Evolutionary conservation across 164 flowering plant species (phyloP).

Genomic region (Cinnamomum micranthum): DNA sequence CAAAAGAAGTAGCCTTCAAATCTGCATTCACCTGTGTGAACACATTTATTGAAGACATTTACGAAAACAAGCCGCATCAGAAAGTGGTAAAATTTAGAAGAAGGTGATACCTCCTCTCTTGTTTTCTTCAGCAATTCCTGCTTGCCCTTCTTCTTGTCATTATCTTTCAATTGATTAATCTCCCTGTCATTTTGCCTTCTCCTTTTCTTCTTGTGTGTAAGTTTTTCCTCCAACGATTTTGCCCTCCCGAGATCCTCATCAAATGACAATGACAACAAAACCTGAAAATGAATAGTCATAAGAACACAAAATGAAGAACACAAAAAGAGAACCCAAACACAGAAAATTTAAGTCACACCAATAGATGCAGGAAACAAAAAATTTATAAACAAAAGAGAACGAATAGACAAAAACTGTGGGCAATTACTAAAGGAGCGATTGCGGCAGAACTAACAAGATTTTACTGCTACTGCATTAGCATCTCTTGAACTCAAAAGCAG

Average conservation of each 20-base stretch:
- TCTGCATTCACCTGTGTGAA: slow-evolving; percentile 71
- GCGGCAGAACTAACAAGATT: background rate
- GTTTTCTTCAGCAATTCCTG: slow-evolving; percentile 54
- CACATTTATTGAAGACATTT: background rate
- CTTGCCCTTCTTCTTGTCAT: slow-evolving; percentile 58
- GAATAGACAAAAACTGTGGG: background rate
- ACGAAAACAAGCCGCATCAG: slow-evolving; percentile 3
- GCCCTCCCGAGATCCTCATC: slow-evolving; percentile 77
- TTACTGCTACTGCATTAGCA: no score
- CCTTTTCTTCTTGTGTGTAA: slow-evolving; percentile 35
- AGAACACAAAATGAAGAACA: background rate
- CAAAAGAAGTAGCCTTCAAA: slow-evolving; percentile 60
- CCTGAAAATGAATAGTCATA: slow-evolving; percentile 34
- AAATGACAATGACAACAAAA: slow-evolving; percentile 71
- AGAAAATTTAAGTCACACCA: no score
- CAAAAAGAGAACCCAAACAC: background rate
- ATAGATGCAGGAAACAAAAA: background rate
- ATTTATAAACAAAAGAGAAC: no score
- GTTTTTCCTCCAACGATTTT: slow-evolving; percentile 27
- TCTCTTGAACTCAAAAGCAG: no score
- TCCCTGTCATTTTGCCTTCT: slow-evolving; percentile 44
- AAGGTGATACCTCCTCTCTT: slow-evolving; percentile 66
- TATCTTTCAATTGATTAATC: slow-evolving; percentile 31
- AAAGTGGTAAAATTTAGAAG: background rate
- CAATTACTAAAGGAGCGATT: background rate